Conservation (phyloP, 495 filamentous ascomycete species). For the Xeromyces bisporus region DNA sequence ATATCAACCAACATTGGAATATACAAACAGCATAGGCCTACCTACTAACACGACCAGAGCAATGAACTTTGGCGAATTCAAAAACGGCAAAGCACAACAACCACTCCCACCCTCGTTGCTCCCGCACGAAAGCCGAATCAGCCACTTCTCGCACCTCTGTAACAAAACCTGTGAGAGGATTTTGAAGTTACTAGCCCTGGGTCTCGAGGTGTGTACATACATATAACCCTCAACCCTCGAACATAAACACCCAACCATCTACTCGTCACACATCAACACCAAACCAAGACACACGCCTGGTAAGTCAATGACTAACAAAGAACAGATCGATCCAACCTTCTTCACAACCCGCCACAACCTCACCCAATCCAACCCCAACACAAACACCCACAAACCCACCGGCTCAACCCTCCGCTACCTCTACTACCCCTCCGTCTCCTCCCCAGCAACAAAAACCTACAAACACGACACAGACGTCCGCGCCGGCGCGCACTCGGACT, state of each 20-base stretch:
- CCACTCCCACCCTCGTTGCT: conserved; percentile 53
- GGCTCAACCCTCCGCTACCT: conserved; percentile 71
- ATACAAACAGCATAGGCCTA: no score
- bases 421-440: conserved; percentile 49
- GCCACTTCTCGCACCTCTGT: conserved; percentile 50
- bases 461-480: conserved; percentile 38
- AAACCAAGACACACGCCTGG: no score
- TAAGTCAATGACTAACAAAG: no score
- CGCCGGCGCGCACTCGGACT: conserved; percentile 52
- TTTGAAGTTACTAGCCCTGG: conserved; percentile 57
- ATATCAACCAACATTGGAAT: no score
- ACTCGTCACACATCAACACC: no score
- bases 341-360: conserved; percentile 58
- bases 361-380: no score
- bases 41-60: no score
- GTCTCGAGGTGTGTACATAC: conserved; percentile 36
- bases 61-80: conserved; percentile 80
- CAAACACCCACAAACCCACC: no score
- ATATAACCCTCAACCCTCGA: neutral
- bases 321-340: conserved; percentile 43
- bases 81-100: conserved; percentile 56
- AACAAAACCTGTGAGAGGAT: conserved; percentile 56
- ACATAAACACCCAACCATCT: neutral
- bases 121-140: conserved; percentile 40
- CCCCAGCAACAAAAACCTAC: conserved; percentile 21